Evolutionary conservation across 1,139 yeast species (phyloP), one percentile per base, ranked within the genome.

Genomic region (Lipomyces yarrowii): DNA sequence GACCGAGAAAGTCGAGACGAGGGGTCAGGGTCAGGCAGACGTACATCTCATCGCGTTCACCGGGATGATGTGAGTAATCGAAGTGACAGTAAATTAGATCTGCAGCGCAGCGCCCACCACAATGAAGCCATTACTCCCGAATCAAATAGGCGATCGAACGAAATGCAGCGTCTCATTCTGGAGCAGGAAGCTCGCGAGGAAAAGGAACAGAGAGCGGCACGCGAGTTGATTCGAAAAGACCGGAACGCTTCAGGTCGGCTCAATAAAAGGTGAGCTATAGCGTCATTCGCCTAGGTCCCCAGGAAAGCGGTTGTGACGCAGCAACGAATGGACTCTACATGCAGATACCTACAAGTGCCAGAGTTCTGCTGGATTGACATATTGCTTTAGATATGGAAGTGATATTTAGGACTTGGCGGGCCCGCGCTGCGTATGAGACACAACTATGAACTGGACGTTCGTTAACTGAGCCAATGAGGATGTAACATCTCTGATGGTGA

Each of bases 161-260:
- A 52, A 30, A 52, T 52, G 55, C 55, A 52, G 13, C 35, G 57
- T 3, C 57, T 55, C n/a, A 18, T 55, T 21, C 26, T 15, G 57
- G 57, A 55, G 57, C 57, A 55, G 57, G 42, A 33, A 32, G 57
- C 8, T 13, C 57, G 57, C 42, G 57, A 55, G 30, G 57, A 26
- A 13, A 39, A 42, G 15, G 57, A 55, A 32, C 57, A 32, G 23
- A n/a, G 26, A 15, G 18, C 13, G 37, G 57, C 57, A 32, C 39
- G 39, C 15, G 33, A 30, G 13, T 7, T 26, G 30, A n/a, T 52
- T 4, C 55, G 55, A 10, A 15, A 10, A 48, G 30, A 48, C 15
- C 5, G n/a, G 15, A 15, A 18, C 26, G 26, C 26, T 7, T 48
- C 26, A 11, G 23, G 10, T 1, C 15, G 53, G 26, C 2, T 10